These are phyloP conservation scores for Nannizziopsis arthrosporioides DNA, from an alignment of 2,329 filamentous ascomycete species.

Conservation along the genomic window DNA sequence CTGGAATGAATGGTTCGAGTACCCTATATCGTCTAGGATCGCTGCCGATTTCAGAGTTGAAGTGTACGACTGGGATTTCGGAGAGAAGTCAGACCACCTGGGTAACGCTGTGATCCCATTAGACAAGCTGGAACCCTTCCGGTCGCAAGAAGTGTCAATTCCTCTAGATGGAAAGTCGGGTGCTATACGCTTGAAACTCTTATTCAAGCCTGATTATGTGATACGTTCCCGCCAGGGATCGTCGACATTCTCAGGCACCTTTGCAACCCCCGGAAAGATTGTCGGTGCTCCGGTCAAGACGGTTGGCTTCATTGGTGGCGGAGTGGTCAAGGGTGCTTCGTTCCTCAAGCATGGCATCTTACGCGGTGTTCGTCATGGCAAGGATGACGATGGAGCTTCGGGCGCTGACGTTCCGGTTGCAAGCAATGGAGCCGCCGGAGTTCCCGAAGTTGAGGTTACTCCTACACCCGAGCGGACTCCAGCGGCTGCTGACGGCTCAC, in stretches of 20 bases:
- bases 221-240: conserved; percentile 77
- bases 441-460: conserved; percentile 15
- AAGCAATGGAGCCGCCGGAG: conserved; percentile 6
- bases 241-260: conserved; percentile 84
- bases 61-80: conserved; percentile 94
- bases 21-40: conserved; percentile 69
- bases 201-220: conserved; percentile 91
- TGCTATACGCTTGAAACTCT: conserved; percentile 63
- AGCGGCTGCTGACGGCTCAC: conserved; percentile 26
- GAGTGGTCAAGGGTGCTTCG: conserved; percentile 77
- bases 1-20: conserved; percentile 96
- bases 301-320: conserved; percentile 65
- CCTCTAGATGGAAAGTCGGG: conserved; percentile 83
- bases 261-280: conserved; percentile 75
- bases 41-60: conserved; percentile 71
- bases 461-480: conserved; percentile 33
- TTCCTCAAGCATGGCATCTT: conserved; percentile 81
- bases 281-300: conserved; percentile 95
- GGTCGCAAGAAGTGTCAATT: conserved; percentile 60
- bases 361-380: conserved; percentile 33
- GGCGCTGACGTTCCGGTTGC: conserved; percentile 8
- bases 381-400: conserved; percentile 16
- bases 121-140: conserved; percentile 72
- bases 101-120: conserved; percentile 67
- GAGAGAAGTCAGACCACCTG: conserved; percentile 84